Evolutionary conservation across 164 flowering plant genomes (phyloP).

Genomic region (Pachysandra terminalis): DNA sequence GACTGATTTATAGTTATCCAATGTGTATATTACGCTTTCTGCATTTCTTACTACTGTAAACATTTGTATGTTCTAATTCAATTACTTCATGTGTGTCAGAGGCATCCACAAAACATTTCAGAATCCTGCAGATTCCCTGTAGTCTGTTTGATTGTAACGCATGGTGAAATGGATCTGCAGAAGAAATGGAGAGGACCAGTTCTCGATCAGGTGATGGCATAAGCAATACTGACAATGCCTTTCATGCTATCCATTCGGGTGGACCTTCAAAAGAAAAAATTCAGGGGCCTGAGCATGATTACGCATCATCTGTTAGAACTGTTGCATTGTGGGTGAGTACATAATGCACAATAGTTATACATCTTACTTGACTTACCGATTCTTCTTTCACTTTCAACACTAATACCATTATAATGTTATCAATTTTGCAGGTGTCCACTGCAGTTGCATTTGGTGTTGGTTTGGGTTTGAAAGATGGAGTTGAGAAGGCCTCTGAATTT

Average conservation of each 20-base stretch:
- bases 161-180: constrained; percentile 41
- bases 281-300: constrained; percentile 23
- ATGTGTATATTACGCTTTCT: background rate
- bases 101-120: constrained; percentile 24
- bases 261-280: constrained; percentile 19
- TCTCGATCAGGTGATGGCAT: constrained; percentile 26
- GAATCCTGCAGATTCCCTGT: constrained; percentile 26
- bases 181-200: constrained; percentile 27
- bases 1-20: background rate
- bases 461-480: constrained; percentile 78
- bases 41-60: constrained; percentile 3
- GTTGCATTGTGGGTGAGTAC: constrained; percentile 75
- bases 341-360: background rate
- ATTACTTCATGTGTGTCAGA: constrained; percentile 24
- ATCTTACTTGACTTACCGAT: constrained; percentile 1
- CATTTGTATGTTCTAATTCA: constrained; percentile 19
- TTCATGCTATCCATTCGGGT: constrained; percentile 19
- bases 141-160: constrained; percentile 31
- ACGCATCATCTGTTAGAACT: constrained; percentile 46
- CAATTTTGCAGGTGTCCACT: constrained; percentile 53
- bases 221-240: constrained; percentile 11
- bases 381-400: constrained; percentile 4
- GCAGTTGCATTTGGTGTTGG: constrained; percentile 89
- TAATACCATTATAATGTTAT: constrained; percentile 13
- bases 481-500: constrained; percentile 86